These are phyloP conservation scores for Sistotremastrum niveocremeum DNA, from an alignment of 768 basidiomycete species.

Conservation along the genomic window DNA sequence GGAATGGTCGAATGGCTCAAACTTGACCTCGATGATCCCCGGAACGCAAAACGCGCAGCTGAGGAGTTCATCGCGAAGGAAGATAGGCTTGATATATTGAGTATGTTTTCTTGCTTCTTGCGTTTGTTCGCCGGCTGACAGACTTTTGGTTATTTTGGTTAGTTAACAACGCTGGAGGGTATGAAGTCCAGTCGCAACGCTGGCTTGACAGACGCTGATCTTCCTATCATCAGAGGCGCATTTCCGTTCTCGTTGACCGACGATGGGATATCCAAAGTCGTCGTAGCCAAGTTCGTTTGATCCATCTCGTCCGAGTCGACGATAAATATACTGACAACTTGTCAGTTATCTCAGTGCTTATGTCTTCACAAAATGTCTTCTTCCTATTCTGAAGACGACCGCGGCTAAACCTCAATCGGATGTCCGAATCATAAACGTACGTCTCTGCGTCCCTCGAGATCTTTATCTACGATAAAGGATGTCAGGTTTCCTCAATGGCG, in stretches of 20 bases:
- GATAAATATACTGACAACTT: not conserved
- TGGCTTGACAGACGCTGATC: too few relatives aligned
- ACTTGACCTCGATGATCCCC: slow-evolving; percentile 27
- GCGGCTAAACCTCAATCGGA: slow-evolving; percentile 15
- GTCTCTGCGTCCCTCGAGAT: too few relatives aligned
- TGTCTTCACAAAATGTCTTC: slow-evolving; percentile 16
- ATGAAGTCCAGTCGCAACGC: too few relatives aligned
- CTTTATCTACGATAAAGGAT: slow-evolving; percentile 2
- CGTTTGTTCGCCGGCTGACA: too few relatives aligned
- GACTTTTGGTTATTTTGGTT: too few relatives aligned
- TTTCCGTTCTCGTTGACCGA: too few relatives aligned
- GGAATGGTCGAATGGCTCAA: slow-evolving; percentile 23
- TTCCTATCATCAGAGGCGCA: too few relatives aligned
- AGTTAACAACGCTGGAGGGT: too few relatives aligned
- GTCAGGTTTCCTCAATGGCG: slow-evolving; percentile 10
- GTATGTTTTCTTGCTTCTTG: slow-evolving; percentile 12
- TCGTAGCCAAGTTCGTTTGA: not conserved
- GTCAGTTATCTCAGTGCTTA: slow-evolving; percentile 17
- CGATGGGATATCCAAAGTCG: too few relatives aligned
- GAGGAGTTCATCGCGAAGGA: slow-evolving; percentile 26
- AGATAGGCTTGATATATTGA: slow-evolving; percentile 29
- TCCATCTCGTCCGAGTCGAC: not conserved
- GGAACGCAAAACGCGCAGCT: slow-evolving; percentile 19
- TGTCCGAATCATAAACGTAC: slow-evolving; percentile 19
- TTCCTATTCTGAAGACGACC: slow-evolving; percentile 18